A percentile compares a stretch with the other conserved stretches of the same genome.
phyloP scores from a whole-genome alignment of 2,329 filamentous ascomycete species.

The Microsporum canis region DNA sequence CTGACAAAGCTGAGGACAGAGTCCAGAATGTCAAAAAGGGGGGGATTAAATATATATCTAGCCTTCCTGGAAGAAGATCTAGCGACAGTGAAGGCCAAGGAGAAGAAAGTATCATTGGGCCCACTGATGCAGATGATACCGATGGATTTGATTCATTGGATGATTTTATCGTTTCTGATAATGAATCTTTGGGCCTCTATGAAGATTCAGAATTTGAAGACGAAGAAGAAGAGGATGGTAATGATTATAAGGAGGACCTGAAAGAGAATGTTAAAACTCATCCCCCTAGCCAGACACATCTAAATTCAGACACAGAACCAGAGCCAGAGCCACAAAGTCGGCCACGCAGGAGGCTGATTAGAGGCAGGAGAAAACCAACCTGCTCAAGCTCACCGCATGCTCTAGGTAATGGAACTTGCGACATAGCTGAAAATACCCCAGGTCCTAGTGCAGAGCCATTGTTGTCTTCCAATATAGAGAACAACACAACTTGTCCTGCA shows the following conservation, averaged over 20 bases:
- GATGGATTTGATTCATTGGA: constrained; percentile 28
- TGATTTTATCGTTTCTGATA: constrained; percentile 33
- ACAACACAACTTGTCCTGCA: background rate
- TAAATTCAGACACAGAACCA: background rate
- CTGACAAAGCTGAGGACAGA: background rate
- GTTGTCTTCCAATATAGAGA: background rate
- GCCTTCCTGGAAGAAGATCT: background rate
- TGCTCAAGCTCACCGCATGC: background rate
- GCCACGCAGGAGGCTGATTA: constrained; percentile 25
- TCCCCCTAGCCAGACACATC: constrained; percentile 8
- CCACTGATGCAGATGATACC: constrained; percentile 19
- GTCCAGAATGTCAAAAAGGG: background rate
- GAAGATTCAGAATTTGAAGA: constrained; percentile 19
- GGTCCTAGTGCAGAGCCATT: background rate
- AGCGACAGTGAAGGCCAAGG: background rate
- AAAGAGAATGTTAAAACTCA: constrained; percentile 19
- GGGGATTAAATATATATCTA: background rate
- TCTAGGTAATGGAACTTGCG: background rate
- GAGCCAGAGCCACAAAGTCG: constrained; percentile 7
- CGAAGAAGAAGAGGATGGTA: background rate
- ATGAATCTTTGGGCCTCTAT: constrained; percentile 28
- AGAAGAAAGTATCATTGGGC: background rate
- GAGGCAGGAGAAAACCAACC: constrained; percentile 20
- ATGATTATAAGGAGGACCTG: constrained; percentile 17
- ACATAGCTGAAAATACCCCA: background rate